phyloP scores from a whole-genome alignment of 2,329 filamentous ascomycete species.

The Atkinsonella texensis region DNA sequence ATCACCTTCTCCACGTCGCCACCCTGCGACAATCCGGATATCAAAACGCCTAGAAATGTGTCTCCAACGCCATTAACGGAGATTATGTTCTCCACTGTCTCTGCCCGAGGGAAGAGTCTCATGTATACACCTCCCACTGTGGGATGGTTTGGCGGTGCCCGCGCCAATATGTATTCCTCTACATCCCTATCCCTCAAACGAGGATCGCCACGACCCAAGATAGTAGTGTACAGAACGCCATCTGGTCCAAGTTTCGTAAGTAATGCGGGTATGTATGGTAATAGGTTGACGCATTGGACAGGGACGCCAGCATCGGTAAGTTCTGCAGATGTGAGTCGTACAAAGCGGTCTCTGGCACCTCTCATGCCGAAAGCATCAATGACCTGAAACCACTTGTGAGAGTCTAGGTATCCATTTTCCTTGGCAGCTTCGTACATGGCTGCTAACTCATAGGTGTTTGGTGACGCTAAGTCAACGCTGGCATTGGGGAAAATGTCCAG shows the following conservation, averaged over 20 bases:
- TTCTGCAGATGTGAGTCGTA: conserved; percentile 49
- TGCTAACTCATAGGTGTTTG: conserved; percentile 70
- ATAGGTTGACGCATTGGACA: conserved; percentile 69
- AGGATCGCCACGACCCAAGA: conserved; percentile 56
- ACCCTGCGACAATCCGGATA: conserved; percentile 62
- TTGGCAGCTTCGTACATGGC: conserved; percentile 67
- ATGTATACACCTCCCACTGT: conserved; percentile 72
- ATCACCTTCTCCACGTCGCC: conserved; percentile 50
- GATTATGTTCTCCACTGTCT: conserved; percentile 57
- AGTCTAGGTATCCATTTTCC: conserved; percentile 54
- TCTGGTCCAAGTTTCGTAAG: conserved; percentile 69
- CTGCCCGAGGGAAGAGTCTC: conserved; percentile 53
- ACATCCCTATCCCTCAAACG: conserved; percentile 50
- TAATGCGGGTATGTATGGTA: conserved; percentile 79
- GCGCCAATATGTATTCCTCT: conserved; percentile 59
- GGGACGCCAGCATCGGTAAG: conserved; percentile 74
- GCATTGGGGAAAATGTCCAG: conserved; percentile 46
- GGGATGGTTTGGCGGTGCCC: conserved; percentile 40
- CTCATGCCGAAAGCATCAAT: conserved; percentile 71
- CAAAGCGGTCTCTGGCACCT: conserved; percentile 60
- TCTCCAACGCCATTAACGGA: conserved; percentile 94
- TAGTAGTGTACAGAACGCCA: conserved; percentile 63
- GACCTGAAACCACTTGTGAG: conserved; percentile 61
- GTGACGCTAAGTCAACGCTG: conserved; percentile 63
- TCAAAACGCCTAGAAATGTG: conserved; percentile 74